phyloP scores from a whole-genome alignment of 371 early-diverging fungal species.

The Apophysomyces elegans region DNA sequence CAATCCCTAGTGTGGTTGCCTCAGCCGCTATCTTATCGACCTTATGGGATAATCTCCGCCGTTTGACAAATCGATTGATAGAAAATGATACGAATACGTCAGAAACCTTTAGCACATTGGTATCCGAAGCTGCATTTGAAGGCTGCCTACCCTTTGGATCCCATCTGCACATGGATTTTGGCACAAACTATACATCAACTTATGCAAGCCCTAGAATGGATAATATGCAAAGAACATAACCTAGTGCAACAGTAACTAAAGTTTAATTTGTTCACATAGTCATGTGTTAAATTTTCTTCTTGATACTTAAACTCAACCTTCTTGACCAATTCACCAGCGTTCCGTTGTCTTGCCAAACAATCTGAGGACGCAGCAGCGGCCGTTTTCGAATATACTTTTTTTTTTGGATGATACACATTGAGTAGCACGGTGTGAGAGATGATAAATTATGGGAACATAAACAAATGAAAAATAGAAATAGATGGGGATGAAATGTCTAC shows the following conservation, averaged over 20 bases:
- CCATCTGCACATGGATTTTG: slow-evolving; percentile 53
- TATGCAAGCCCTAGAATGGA: slow-evolving; percentile 10
- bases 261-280: neutral
- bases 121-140: slow-evolving; percentile 50
- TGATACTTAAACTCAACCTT: neutral
- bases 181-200: slow-evolving; percentile 13
- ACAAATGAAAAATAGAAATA: neutral
- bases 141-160: slow-evolving; percentile 51
- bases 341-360: no score
- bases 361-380: no score
- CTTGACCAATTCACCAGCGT: no score
- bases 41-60: slow-evolving; percentile 44
- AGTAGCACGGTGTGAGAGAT: neutral
- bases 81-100: slow-evolving; percentile 51
- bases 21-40: slow-evolving; percentile 45
- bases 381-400: no score
- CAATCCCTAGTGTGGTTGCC: slow-evolving; percentile 32
- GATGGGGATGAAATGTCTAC: slow-evolving; percentile 20
- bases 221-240: slow-evolving; percentile 4
- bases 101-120: slow-evolving; percentile 40
- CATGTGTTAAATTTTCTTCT: neutral
- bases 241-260: neutral
- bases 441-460: neutral
- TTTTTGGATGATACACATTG: neutral
- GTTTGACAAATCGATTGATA: slow-evolving; percentile 41